Evolutionary conservation across 2,329 filamentous ascomycete genomes (phyloP), one percentile per base, ranked within the genome.

Genomic region (Aspergillus nomiae): DNA sequence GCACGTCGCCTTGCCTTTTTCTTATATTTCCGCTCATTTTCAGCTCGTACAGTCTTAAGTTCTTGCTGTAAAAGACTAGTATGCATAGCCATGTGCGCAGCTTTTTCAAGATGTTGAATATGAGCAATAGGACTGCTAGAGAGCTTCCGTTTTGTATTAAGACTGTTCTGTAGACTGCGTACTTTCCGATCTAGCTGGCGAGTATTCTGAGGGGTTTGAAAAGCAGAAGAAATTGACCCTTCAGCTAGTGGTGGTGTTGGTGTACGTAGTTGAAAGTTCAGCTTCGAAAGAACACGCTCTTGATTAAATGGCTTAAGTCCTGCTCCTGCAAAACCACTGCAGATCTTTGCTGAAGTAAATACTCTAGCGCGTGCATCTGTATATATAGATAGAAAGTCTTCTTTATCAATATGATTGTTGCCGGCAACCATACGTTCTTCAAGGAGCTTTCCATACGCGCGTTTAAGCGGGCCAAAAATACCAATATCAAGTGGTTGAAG

Each of bases 121-220:
- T 59, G 34, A 54, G 56, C 54, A n/a, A 64, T 43, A 38, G 57
- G 61, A 57, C 57, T 59, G 36, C 61, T 63, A 63, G 56, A 63
- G 45, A 63, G 51, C 21, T 24, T 36, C 26, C 53, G 21, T 51
- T 63, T 56, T 10, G 26, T 48, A 53, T 48, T n/a, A 9, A 45
- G 41, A 19, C 41, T 45, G 14, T 45, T 45, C 9, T 45, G 41
- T 19, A 45, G n/a, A 19, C 41, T 21, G 16, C n/a, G 41, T 3
- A 45, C 2, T 4, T 45, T 45, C 9, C 8, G 41, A 19, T 45
- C 41, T 45, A 45, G 19, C n/a, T 45, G n/a, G 11, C 41, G n/a
- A 24, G 41, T n/a, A 21, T 21, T 45, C 16, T 45, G 19, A 19
- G 38, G 38, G 19, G 38, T n/a, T 19, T 41, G 38, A 58, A 61